Base-by-base conservation (phyloP, 1,139 yeast genomes). In the Diutina neorugosa region DNA sequence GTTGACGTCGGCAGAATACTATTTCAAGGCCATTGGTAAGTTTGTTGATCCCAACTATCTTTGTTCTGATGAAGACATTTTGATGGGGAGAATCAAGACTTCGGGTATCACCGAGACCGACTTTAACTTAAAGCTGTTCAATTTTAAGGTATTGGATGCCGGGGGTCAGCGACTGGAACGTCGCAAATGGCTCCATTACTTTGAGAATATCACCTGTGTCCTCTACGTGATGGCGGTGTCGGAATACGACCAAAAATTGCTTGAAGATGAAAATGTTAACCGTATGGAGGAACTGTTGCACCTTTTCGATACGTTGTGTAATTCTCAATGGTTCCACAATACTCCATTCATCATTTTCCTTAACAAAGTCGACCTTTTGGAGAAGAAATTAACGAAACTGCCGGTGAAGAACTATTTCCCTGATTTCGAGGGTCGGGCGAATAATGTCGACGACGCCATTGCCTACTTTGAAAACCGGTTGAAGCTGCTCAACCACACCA, bases 161-260 rank as follows among this genome's bases (percentile, higher is more conserved):
- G 99, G 99, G 52, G 99, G 99, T 1, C 98, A 93, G 69, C 74
- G 98, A 55, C 82, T 91, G 46, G 98, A 93, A 68, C 78, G 98
- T 55, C 44, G 44, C 11, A 49, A 49, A 40, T 49, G 51, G 51
- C 87, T 93, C 57, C 96, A 91, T 65, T 88, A 96, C 63, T 93
- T 94, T 68, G 95, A 91, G 62, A 89, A 87, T 58, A 90, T 93
- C 54, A 86, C 96, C 0, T 89, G 96, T 1, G 84, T 94, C 1
- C 68, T 93, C 43, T 93, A 90, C 67, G 96, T 93, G n/a, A 79
- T 87, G 27, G 97, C 98, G 0, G 82, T 90, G 41, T 82, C 90
- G 51, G 98, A 93, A 68, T 93, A 88, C 65, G 98, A 93, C 68
- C 96, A 93, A 67, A 83, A 79, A 71, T 69, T 93, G 51, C 88